Conservation (phyloP, 176 grass and related monocot genomes). For the Oropetium thomaeum region DNA sequence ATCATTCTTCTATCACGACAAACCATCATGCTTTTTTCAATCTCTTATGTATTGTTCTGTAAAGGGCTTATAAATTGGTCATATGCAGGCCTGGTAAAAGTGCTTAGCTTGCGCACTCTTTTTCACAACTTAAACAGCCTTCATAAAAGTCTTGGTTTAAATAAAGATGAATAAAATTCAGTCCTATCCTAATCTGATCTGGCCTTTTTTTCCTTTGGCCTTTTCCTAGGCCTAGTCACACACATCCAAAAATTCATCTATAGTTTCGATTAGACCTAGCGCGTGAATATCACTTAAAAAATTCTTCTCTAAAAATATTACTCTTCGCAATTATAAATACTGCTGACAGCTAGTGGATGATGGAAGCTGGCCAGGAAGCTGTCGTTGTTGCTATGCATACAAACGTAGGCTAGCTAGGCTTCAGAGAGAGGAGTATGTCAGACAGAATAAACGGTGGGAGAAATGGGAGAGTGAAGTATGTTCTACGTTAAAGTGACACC, state of each 20-base stretch:
- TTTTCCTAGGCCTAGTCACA: too few relatives aligned
- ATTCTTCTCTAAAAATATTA: not conserved
- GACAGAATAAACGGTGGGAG: not conserved
- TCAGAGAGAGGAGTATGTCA: conserved; percentile 21
- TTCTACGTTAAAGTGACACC: conserved; percentile 50
- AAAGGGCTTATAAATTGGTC: not conserved
- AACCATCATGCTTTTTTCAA: not conserved
- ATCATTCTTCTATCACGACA: not conserved
- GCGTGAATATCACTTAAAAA: not conserved
- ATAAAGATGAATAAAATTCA: too few relatives aligned
- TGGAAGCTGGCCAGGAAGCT: conserved; percentile 4
- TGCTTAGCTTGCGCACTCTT: too few relatives aligned
- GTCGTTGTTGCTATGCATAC: conserved; percentile 6
- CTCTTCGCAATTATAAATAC: too few relatives aligned
- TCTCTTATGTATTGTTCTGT: not conserved
- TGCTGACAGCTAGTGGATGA: not conserved
- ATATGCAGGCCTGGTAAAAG: too few relatives aligned
- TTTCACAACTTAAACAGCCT: too few relatives aligned
- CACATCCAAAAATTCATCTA: not conserved
- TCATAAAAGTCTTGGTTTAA: too few relatives aligned
- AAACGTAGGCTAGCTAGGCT: conserved; percentile 30
- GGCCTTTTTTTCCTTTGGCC: too few relatives aligned
- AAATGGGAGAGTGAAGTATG: conserved; percentile 36
- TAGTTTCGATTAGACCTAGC: not conserved
- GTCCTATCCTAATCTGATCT: too few relatives aligned